Conservation (phyloP, 1,284 basidiomycete species). For the Wolfiporia cocos region DNA sequence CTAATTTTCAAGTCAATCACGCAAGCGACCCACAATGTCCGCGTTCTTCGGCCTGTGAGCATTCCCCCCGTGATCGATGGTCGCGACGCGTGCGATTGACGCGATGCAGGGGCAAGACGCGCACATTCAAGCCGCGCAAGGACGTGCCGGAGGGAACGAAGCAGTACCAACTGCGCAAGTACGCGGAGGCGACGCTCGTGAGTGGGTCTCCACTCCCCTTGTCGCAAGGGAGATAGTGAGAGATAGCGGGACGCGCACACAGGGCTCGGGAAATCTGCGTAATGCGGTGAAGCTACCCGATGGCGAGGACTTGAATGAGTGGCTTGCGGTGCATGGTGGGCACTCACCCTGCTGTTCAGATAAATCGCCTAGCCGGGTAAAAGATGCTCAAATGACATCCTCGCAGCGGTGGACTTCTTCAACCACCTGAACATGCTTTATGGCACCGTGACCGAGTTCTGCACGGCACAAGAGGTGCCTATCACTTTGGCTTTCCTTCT, state of each 20-base stretch:
- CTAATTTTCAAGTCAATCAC: not conserved
- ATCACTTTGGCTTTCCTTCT: constrained; percentile 1
- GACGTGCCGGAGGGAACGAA: constrained; percentile 95
- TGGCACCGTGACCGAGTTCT: constrained; percentile 94
- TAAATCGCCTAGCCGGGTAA: too few species aligned
- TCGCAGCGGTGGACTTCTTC: constrained; percentile 90
- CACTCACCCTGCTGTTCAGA: not conserved
- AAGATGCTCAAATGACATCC: too few species aligned
- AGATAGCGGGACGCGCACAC: not conserved
- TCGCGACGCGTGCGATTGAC: not conserved
- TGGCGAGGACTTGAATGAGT: constrained; percentile 93
- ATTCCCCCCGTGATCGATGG: too few species aligned
- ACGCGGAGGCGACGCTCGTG: constrained; percentile 94
- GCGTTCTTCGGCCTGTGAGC: constrained; percentile 82
- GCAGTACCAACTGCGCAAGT: constrained; percentile 95
- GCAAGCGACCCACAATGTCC: constrained; percentile 45
- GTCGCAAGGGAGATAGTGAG: not conserved
- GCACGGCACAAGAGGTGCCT: constrained; percentile 81
- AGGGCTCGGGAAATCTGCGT: constrained; percentile 93
- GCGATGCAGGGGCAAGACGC: constrained; percentile 69
- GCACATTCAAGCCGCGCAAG: constrained; percentile 95
- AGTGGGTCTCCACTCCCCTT: constrained; percentile 16
- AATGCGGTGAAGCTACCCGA: constrained; percentile 89
- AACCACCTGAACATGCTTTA: constrained; percentile 97
- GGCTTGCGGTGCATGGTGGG: constrained; percentile 92